phyloP scores from a whole-genome alignment of 1,139 yeast genomes.

The Blastobotrys indianensis region DNA sequence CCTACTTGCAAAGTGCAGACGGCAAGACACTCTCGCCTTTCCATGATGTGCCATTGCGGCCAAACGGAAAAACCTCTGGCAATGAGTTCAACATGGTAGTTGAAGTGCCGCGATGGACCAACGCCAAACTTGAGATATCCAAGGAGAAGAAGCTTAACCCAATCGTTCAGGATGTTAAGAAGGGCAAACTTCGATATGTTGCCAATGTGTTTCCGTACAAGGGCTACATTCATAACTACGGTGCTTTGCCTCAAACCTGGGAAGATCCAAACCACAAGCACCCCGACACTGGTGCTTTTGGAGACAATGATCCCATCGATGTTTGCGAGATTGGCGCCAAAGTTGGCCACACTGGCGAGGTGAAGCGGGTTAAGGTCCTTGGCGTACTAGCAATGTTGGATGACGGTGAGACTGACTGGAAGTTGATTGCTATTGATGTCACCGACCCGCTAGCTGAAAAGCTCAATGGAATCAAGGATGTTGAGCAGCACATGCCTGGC shows the following conservation, averaged over 20 bases:
- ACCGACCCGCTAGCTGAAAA: conserved; percentile 72
- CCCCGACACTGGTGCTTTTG: conserved; percentile 57
- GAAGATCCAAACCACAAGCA: conserved; percentile 69
- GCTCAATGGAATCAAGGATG: conserved; percentile 69
- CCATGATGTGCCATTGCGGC: conserved; percentile 83
- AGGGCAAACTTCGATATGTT: conserved; percentile 77
- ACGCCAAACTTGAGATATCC: conserved; percentile 81
- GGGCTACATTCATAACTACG: conserved; percentile 89
- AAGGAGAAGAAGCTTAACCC: conserved; percentile 67
- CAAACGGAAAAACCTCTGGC: conserved; percentile 27
- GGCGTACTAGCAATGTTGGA: conserved; percentile 86
- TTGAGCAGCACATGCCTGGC: conserved; percentile 71
- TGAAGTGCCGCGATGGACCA: conserved; percentile 88
- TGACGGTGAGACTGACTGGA: conserved; percentile 95
- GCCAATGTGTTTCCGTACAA: conserved; percentile 85
- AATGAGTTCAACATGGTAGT: conserved; percentile 63
- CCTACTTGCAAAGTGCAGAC: conserved; percentile 40
- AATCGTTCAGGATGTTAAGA: conserved; percentile 78
- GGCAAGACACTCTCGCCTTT: conserved; percentile 57
- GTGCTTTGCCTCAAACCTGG: conserved; percentile 95
- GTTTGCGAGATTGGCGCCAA: conserved; percentile 83
- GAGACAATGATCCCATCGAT: conserved; percentile 89
- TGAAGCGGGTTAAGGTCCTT: conserved; percentile 73
- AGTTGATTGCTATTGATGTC: conserved; percentile 69
- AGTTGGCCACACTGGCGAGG: conserved; percentile 66